phyloP scores from a whole-genome alignment of 352 stramenopile species.

The Phytophthora litchii region DNA sequence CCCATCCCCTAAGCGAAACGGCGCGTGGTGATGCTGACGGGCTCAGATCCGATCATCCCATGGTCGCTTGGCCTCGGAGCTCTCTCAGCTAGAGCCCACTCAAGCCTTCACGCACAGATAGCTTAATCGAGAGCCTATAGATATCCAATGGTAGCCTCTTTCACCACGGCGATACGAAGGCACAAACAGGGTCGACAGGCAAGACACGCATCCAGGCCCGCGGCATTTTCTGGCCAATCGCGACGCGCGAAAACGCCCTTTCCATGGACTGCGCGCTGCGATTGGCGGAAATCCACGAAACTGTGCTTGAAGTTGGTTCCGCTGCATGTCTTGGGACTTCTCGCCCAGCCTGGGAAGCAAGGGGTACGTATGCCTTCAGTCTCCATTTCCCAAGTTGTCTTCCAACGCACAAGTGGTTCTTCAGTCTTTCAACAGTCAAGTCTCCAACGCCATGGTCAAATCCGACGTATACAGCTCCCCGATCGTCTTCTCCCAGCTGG shows the following conservation, averaged over 20 bases:
- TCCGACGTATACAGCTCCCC: slow-evolving; percentile 78
- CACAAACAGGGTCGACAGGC: slow-evolving; percentile 7
- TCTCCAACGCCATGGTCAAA: slow-evolving; percentile 61
- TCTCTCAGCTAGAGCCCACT: no score
- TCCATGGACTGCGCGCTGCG: slow-evolving; percentile 7
- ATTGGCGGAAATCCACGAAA: slow-evolving; percentile 21
- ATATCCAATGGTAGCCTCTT: not conserved
- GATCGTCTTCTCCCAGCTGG: slow-evolving; percentile 71
- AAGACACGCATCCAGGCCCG: slow-evolving; percentile 25
- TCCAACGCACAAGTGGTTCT: slow-evolving; percentile 43
- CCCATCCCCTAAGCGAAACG: slow-evolving; percentile 31
- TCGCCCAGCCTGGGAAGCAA: slow-evolving; percentile 3
- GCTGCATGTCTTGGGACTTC: slow-evolving; percentile 32
- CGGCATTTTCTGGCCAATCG: slow-evolving; percentile 23
- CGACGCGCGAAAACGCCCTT: not conserved
- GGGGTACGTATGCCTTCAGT: slow-evolving; percentile 23
- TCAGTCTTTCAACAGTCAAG: slow-evolving; percentile 14
- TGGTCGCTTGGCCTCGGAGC: not conserved
- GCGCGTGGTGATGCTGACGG: slow-evolving; percentile 27
- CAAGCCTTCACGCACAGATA: no score
- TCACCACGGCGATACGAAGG: slow-evolving; percentile 3
- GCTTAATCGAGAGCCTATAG: no score
- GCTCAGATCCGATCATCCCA: slow-evolving; percentile 1
- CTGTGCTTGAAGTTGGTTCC: slow-evolving; percentile 39
- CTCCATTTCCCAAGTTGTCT: slow-evolving; percentile 65